Percentiles rank a stretch among this genome's conserved stretches.
These are phyloP conservation scores for Yamadazyma oceani DNA, from an alignment of 1,139 yeast genomes.

Conservation along the genomic window DNA sequence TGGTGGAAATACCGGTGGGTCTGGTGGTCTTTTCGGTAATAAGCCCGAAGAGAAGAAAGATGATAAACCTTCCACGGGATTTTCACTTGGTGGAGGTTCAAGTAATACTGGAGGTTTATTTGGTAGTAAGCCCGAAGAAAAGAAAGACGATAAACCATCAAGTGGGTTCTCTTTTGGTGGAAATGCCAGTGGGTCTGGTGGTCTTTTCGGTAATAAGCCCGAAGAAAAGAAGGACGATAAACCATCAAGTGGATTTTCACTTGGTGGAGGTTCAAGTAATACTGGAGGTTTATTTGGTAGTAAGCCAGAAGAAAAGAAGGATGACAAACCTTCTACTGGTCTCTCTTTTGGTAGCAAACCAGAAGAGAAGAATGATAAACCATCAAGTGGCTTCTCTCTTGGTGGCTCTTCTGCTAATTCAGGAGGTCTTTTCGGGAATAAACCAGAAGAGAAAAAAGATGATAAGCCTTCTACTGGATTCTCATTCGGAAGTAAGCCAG, in stretches of 20 bases:
- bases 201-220: constrained; percentile 27
- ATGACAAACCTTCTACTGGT: constrained; percentile 20
- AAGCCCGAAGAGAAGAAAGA: constrained; percentile 25
- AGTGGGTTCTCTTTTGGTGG: constrained; percentile 26
- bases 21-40: constrained; percentile 22
- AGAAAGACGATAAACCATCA: constrained; percentile 16
- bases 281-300: constrained; percentile 16
- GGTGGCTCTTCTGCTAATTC: constrained; percentile 17
- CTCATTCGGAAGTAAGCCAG: constrained; percentile 1
- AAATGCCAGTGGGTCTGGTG: constrained; percentile 19
- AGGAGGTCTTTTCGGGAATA: constrained; percentile 21
- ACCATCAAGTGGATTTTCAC: constrained; percentile 15
- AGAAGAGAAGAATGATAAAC: constrained; percentile 17
- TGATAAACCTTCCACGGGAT: constrained; percentile 20
- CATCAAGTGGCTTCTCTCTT: constrained; percentile 11
- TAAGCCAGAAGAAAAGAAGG: constrained; percentile 24
- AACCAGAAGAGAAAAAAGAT: constrained; percentile 18
- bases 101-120: constrained; percentile 17
- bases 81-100: constrained; percentile 20
- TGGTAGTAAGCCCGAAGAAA: constrained; percentile 25
- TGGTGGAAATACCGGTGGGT: constrained; percentile 22
- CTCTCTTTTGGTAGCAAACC: constrained; percentile 25
- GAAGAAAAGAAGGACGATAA: constrained; percentile 18
- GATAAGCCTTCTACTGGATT: constrained; percentile 8
- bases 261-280: too few relatives aligned